Conservation (phyloP, 164 flowering plant species). For the Amborella trichopoda region DNA sequence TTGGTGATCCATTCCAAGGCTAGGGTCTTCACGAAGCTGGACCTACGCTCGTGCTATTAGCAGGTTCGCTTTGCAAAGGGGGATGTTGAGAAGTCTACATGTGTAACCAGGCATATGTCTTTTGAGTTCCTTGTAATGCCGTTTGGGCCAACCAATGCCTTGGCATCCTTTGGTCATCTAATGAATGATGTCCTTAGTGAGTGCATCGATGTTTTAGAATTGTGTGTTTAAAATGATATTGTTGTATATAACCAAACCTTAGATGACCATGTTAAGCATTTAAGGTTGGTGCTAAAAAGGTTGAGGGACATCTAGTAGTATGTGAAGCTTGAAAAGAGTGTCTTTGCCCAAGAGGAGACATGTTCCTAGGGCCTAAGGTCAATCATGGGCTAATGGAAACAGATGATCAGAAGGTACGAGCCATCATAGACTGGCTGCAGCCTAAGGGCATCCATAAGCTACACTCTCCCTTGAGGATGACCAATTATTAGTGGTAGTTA, state of each 20-base stretch:
- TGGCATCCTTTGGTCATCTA: neutral
- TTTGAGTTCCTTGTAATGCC: neutral
- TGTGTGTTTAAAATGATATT: neutral
- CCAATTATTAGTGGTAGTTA: neutral
- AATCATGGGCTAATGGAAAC: neutral
- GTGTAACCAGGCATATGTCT: neutral
- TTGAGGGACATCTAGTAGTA: constrained; percentile 3
- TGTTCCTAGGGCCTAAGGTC: neutral
- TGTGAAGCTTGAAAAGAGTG: neutral
- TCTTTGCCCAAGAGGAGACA: neutral
- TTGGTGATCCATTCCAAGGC: neutral
- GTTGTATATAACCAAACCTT: too few relatives aligned
- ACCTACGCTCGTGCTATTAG: neutral
- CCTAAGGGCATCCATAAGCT: neutral
- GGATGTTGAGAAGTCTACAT: neutral
- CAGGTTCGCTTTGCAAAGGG: neutral
- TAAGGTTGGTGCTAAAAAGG: neutral
- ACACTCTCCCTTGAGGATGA: neutral
- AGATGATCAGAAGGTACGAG: neutral
- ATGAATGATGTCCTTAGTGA: neutral
- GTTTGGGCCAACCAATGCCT: neutral
- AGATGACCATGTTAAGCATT: too few relatives aligned
- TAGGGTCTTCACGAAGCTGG: neutral
- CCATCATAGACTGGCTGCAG: neutral
- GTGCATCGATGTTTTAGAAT: neutral